Percentiles rank a stretch among this genome's conserved stretches.
These are phyloP conservation scores for Xylaria hypoxylon DNA, from an alignment of 2,329 filamentous ascomycete species.

Conservation along the genomic window DNA sequence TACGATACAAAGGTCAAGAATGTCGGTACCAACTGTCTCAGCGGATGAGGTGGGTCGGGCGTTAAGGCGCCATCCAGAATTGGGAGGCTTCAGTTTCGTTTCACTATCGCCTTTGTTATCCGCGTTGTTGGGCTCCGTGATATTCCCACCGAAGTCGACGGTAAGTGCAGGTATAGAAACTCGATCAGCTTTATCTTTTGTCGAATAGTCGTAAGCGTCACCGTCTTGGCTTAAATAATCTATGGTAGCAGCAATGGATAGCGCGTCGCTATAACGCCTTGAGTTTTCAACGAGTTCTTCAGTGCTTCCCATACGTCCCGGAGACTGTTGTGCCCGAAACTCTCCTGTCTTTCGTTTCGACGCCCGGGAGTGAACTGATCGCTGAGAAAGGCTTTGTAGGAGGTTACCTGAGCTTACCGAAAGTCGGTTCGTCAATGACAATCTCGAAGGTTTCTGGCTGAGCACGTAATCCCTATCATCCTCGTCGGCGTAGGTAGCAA, in stretches of 20 bases:
- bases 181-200: slow-evolving; percentile 42
- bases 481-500: slow-evolving; percentile 76
- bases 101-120: slow-evolving; percentile 24
- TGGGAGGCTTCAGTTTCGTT: slow-evolving; percentile 31
- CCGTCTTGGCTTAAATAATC: slow-evolving; percentile 63
- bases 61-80: slow-evolving; percentile 12
- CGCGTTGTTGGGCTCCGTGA: slow-evolving; percentile 22
- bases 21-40: slow-evolving; percentile 49
- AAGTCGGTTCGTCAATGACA: slow-evolving; percentile 58
- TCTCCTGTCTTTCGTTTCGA: slow-evolving; percentile 43
- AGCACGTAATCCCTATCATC: slow-evolving; percentile 54
- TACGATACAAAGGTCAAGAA: slow-evolving; percentile 40
- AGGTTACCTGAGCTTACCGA: slow-evolving; percentile 61
- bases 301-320: slow-evolving; percentile 52
- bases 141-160: slow-evolving; percentile 52
- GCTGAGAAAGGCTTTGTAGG: slow-evolving; percentile 59
- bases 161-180: slow-evolving; percentile 54
- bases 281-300: slow-evolving; percentile 60
- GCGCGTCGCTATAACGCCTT: slow-evolving; percentile 55
- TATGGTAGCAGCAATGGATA: slow-evolving; percentile 69
- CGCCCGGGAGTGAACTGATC: slow-evolving; percentile 46
- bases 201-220: slow-evolving; percentile 50
- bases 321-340: slow-evolving; percentile 38
- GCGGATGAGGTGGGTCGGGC: slow-evolving; percentile 43
- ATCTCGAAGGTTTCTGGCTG: slow-evolving; percentile 52